Evolutionary conservation across 2,329 filamentous ascomycete genomes (phyloP).

Genomic region (Aspergillus glaucus): DNA sequence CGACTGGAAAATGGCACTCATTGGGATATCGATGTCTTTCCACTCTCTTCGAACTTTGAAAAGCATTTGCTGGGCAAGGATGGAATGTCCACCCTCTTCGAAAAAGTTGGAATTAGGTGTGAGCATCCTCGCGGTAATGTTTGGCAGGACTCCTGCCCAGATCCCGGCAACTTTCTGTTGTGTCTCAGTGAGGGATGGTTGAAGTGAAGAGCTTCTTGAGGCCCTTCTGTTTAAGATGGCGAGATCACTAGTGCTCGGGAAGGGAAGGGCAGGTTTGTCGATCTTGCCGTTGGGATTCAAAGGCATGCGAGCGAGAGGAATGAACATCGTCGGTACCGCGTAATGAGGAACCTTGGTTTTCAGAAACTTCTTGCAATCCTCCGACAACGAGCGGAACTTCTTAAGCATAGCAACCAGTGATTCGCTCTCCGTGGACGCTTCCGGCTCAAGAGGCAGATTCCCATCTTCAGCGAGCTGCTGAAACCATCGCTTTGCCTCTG

Average conservation of each 20-base stretch:
- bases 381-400: conserved; percentile 55
- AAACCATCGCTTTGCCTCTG: conserved; percentile 57
- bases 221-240: conserved; percentile 43
- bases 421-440: conserved; percentile 24
- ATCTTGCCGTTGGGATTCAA: conserved; percentile 85
- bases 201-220: conserved; percentile 44
- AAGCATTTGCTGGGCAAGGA: conserved; percentile 75
- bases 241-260: conserved; percentile 67
- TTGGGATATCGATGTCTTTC: conserved; percentile 58
- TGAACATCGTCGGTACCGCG: conserved; percentile 68
- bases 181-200: conserved; percentile 47
- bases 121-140: conserved; percentile 62
- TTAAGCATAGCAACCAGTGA: conserved; percentile 52
- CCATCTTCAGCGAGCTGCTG: too few relatives aligned
- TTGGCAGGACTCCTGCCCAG: conserved; percentile 64
- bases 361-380: conserved; percentile 60
- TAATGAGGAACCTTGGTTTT: conserved; percentile 67
- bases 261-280: conserved; percentile 71
- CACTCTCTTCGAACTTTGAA: conserved; percentile 60
- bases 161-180: conserved; percentile 63
- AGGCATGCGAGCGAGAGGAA: conserved; percentile 65
- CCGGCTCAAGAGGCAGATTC: too few relatives aligned
- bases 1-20: conserved; percentile 63
- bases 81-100: conserved; percentile 72
- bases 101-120: conserved; percentile 63